Evolutionary conservation across 139 green algal genomes (phyloP), one percentile per base, ranked within the genome.

Genomic region (Pleodorina starrii): DNA sequence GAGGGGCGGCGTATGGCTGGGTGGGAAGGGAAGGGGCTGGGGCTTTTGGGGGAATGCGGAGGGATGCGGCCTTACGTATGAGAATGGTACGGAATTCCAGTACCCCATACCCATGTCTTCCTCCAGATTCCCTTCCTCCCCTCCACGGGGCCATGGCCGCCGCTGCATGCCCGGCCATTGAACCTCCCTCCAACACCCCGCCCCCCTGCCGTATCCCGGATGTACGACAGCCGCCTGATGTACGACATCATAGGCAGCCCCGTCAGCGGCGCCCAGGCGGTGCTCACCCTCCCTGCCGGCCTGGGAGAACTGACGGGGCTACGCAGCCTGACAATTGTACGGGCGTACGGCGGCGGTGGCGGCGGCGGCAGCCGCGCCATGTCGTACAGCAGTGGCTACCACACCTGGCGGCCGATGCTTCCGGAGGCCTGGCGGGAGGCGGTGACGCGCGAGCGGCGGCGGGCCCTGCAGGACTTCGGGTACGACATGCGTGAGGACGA

Each of bases 371-470:
- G 16, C 42, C 43, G 79, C 35, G 7, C 5, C 0, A 25, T 36
- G 2, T 43, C 79, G 57, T 86, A 46, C 57, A 44, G 1, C 29
- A 78, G 81, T 43, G 81, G 81, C 0, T 87, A 87, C 43, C 81
- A 63, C 43, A 87, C 81, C 5, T 87, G 81, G 81, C 40, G 81
- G 60, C 81, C 60, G 42, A n/a, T 87, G 81, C 4, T 46, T 59
- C 42, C 43, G 27, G 81, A 63, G 25, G 43, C 43, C 12, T 87
- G 81, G 81, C 14, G 0, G 27, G 23, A 46, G 59, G 81, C 81
- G 29, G n/a, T 66, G 60, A 29, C n/a, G 43, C 50, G 5, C 17
- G 54, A 51, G 7, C 32, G 36, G 51, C 51, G 51, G 35, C 35
- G 36, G 32, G 77, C 51, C 29, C n/a, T 68, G 46, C 1, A 35